phyloP scores from a whole-genome alignment of 2,329 filamentous ascomycete genomes.

The Akanthomyces lecanii region DNA sequence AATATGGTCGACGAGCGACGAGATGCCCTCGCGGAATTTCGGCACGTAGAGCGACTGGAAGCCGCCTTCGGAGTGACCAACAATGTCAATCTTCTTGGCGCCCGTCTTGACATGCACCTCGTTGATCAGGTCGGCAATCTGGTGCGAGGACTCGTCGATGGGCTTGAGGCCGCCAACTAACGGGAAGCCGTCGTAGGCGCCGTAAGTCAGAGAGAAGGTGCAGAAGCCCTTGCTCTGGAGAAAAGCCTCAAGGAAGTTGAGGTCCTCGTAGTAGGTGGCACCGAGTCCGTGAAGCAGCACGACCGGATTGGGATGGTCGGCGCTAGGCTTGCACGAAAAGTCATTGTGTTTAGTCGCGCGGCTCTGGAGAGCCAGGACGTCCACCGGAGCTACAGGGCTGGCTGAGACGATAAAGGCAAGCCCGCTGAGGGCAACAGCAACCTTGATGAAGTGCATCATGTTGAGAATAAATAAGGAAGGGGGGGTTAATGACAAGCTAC shows the following conservation, averaged over 20 bases:
- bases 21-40: constrained; percentile 19
- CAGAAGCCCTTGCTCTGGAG: constrained; percentile 20
- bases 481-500: background rate
- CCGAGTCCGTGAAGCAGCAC: constrained; percentile 24
- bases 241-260: constrained; percentile 21
- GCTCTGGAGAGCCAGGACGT: background rate
- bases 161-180: constrained; percentile 21
- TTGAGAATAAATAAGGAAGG: too few species aligned
- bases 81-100: constrained; percentile 22
- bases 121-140: constrained; percentile 21
- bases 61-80: constrained; percentile 24
- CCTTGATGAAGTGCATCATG: background rate
- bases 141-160: constrained; percentile 19
- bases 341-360: constrained; percentile 16
- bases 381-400: background rate
- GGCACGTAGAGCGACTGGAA: constrained; percentile 23
- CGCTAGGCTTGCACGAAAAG: constrained; percentile 19
- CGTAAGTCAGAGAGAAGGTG: constrained; percentile 23
- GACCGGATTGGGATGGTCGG: constrained; percentile 21
- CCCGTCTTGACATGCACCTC: constrained; percentile 20
- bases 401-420: background rate
- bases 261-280: constrained; percentile 19
- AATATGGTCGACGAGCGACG: constrained; percentile 19
- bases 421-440: background rate
- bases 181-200: constrained; percentile 19